Evolutionary conservation across 768 basidiomycete genomes (phyloP).

Genomic region (Butyriboletus loyo): DNA sequence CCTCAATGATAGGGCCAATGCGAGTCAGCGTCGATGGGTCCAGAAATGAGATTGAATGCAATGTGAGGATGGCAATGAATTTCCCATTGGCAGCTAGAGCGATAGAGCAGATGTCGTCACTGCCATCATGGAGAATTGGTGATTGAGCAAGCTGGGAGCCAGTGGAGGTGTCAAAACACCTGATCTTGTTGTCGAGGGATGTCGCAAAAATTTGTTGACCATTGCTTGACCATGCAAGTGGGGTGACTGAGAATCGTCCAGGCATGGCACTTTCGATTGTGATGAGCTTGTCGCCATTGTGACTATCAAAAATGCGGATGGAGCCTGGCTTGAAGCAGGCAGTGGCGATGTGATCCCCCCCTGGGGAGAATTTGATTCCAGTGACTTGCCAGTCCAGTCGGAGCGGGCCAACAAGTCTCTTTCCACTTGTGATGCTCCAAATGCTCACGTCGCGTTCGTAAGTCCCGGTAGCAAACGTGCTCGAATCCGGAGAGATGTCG

Average conservation of each 20-base stretch:
- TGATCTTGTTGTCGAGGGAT: not conserved
- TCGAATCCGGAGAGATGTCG: not conserved
- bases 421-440: not conserved
- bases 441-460: not conserved
- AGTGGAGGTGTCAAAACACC: not conserved
- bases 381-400: rapidly evolving
- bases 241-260: rapidly evolving
- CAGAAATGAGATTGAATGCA: not conserved
- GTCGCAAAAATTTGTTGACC: not conserved
- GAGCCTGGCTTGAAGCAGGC: rapidly evolving
- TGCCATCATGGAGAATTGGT: not conserved
- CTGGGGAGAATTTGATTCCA: not conserved
- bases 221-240: not conserved
- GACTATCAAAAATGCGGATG: not conserved
- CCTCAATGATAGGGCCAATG: not conserved
- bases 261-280: not conserved
- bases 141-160: not conserved
- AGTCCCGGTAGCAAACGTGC: not conserved
- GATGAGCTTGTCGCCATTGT: not conserved
- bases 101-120: not conserved
- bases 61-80: not conserved
- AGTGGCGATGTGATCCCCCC: not conserved
- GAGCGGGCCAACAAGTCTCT: not conserved
- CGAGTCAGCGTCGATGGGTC: not conserved
- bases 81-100: not conserved